phyloP scores from a whole-genome alignment of 257 asterid species.

The Jacaranda copaia region DNA sequence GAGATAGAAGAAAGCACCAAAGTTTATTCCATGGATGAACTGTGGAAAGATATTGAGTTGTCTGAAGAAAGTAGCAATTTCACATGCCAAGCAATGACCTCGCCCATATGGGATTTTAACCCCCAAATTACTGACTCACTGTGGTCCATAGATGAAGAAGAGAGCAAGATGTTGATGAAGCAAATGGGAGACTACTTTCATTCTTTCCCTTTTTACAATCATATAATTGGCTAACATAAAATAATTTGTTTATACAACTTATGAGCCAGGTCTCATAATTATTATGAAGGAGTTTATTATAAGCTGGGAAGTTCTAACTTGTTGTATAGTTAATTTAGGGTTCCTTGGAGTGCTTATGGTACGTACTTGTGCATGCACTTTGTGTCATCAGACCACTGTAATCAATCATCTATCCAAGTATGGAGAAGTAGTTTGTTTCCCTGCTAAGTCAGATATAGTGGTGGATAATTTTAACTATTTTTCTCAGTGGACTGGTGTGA shows the following conservation, averaged over 20 bases:
- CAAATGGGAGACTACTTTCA: slow-evolving; percentile 43
- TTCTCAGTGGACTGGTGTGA: slow-evolving; percentile 19
- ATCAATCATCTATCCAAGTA: neutral
- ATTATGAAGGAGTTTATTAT: neutral
- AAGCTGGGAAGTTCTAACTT: slow-evolving; percentile 37
- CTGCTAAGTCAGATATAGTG: neutral
- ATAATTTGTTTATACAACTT: slow-evolving; percentile 40
- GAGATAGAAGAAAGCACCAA: slow-evolving; percentile 45
- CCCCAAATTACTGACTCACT: slow-evolving; percentile 40
- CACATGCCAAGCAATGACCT: slow-evolving; percentile 45
- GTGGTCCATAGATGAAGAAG: slow-evolving; percentile 59
- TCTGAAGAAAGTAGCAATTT: slow-evolving; percentile 51
- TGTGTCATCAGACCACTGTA: slow-evolving; percentile 7
- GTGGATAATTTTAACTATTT: slow-evolving; percentile 22
- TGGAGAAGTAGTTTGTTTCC: slow-evolving; percentile 23
- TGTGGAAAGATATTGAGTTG: slow-evolving; percentile 82
- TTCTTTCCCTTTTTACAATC: slow-evolving; percentile 51
- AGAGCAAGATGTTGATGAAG: slow-evolving; percentile 48
- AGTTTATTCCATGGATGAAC: slow-evolving; percentile 76
- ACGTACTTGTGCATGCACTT: neutral
- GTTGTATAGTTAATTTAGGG: slow-evolving; percentile 35
- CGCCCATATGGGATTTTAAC: slow-evolving; percentile 69
- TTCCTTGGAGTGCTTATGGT: neutral
- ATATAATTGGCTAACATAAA: slow-evolving; percentile 41
- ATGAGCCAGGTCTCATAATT: slow-evolving; percentile 9